phyloP scores from a whole-genome alignment of 495 filamentous ascomycete species.

The Trichocladium uniseriatum region DNA sequence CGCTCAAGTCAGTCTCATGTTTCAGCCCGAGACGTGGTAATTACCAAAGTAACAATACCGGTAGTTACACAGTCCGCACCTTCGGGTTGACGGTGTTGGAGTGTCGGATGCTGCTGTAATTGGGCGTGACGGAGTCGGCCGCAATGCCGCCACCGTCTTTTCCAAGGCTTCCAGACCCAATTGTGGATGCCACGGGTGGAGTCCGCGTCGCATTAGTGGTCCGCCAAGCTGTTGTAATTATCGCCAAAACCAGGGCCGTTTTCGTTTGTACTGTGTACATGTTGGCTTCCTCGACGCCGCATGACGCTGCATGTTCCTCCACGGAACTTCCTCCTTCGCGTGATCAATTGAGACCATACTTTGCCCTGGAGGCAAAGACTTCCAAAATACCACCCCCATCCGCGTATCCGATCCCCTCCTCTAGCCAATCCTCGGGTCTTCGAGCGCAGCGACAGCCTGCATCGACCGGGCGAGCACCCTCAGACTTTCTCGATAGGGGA shows the following conservation, averaged over 20 bases:
- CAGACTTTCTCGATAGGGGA: slow-evolving; percentile 29
- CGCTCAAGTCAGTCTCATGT: too few relatives aligned
- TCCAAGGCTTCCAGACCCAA: not conserved
- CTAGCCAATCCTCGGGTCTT: slow-evolving; percentile 21
- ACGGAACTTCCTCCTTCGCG: not conserved
- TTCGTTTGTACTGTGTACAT: too few relatives aligned
- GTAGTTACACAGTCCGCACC: too few relatives aligned
- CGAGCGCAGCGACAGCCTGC: slow-evolving; percentile 17
- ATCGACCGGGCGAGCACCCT: slow-evolving; percentile 13
- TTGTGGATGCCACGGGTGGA: not conserved
- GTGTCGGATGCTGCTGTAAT: too few relatives aligned
- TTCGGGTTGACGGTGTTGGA: too few relatives aligned
- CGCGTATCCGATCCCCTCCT: slow-evolving; percentile 30
- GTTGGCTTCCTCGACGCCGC: too few relatives aligned
- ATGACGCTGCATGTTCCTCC: not conserved
- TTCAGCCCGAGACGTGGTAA: too few relatives aligned
- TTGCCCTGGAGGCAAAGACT: slow-evolving; percentile 16
- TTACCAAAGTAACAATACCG: too few relatives aligned
- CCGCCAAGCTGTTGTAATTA: not conserved
- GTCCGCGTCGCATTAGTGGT: too few relatives aligned
- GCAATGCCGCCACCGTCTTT: too few relatives aligned
- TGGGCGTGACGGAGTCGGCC: too few relatives aligned
- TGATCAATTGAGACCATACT: not conserved
- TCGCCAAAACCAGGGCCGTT: not conserved
- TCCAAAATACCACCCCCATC: slow-evolving; percentile 31